Conservation (phyloP, 78 protist genomes). For the Cavenderia fasciculata region DNA sequence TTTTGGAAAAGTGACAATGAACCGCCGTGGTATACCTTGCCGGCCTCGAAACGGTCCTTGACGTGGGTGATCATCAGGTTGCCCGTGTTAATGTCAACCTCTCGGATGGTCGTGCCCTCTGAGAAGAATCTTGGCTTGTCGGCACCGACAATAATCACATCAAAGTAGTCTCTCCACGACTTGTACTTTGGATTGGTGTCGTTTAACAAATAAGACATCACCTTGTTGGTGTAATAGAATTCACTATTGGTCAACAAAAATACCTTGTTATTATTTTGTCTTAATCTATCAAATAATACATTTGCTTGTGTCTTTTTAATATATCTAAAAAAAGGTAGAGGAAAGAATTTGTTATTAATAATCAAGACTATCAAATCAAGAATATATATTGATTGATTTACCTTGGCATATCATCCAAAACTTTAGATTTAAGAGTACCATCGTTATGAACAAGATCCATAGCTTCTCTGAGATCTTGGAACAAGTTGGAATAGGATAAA, state of each 20-base stretch:
- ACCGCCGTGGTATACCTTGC: constrained; percentile 83
- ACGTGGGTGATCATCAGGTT: constrained; percentile 61
- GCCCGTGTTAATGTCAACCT: constrained; percentile 79
- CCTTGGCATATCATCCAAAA: constrained; percentile 71
- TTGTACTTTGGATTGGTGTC: constrained; percentile 32
- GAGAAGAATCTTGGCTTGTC: constrained; percentile 83
- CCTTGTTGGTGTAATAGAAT: constrained; percentile 69
- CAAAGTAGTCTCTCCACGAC: constrained; percentile 77
- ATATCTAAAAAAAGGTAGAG: constrained; percentile 35
- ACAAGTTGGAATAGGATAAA: constrained; percentile 55
- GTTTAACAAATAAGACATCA: constrained; percentile 78
- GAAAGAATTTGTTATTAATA: not conserved
- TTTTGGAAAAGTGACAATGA: constrained; percentile 70
- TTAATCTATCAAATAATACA: constrained; percentile 67
- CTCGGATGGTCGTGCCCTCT: constrained; percentile 83
- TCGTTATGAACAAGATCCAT: constrained; percentile 76
- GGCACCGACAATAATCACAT: constrained; percentile 80
- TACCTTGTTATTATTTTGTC: constrained; percentile 57
- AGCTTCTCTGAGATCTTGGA: constrained; percentile 75
- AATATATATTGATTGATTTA: not conserved
- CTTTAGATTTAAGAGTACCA: constrained; percentile 73
- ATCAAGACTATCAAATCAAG: not conserved
- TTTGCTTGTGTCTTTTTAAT: constrained; percentile 72
- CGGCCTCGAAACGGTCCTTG: constrained; percentile 71
- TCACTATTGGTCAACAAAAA: constrained; percentile 76